phyloP scores from a whole-genome alignment of 345 rosid genomes.

The Toxicodendron radicans region DNA sequence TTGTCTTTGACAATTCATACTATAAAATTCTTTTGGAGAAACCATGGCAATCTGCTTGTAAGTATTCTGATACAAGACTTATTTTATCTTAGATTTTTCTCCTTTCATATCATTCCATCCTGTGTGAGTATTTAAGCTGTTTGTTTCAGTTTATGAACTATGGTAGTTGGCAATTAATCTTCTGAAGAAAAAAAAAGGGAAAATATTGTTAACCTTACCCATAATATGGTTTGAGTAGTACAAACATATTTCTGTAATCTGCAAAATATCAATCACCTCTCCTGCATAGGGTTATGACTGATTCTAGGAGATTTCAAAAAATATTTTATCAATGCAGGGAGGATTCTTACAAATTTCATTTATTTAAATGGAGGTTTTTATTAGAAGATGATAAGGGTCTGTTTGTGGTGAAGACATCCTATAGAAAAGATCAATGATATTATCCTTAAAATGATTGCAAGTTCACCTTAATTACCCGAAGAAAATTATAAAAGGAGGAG shows the following conservation, averaged over 20 bases:
- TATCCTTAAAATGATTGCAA: not conserved
- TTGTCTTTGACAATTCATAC: conserved; percentile 75
- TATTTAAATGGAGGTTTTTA: not conserved
- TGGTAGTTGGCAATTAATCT: no score
- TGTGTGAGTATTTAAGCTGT: no score
- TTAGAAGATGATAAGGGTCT: no score
- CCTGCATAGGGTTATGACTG: not conserved
- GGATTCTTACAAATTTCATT: not conserved
- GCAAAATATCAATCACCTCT: not conserved
- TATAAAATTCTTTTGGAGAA: conserved; percentile 78
- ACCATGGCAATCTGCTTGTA: conserved; percentile 83
- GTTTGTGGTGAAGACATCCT: not conserved
- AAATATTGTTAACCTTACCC: not conserved
- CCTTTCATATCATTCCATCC: not conserved
- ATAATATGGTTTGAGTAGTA: no score
- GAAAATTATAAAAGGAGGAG: no score
- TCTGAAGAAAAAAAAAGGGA: no score
- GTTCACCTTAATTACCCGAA: no score
- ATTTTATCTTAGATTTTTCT: not conserved
- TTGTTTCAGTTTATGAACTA: no score
- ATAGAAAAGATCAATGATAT: not conserved
- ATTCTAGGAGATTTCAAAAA: not conserved
- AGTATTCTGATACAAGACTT: conserved; percentile 17
- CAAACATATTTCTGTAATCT: not conserved
- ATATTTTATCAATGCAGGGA: not conserved